Percentiles rank a stretch among this genome's conserved stretches.
These are phyloP conservation scores for Penicilliopsis zonata DNA, from an alignment of 495 filamentous ascomycete species.

Conservation along the genomic window DNA sequence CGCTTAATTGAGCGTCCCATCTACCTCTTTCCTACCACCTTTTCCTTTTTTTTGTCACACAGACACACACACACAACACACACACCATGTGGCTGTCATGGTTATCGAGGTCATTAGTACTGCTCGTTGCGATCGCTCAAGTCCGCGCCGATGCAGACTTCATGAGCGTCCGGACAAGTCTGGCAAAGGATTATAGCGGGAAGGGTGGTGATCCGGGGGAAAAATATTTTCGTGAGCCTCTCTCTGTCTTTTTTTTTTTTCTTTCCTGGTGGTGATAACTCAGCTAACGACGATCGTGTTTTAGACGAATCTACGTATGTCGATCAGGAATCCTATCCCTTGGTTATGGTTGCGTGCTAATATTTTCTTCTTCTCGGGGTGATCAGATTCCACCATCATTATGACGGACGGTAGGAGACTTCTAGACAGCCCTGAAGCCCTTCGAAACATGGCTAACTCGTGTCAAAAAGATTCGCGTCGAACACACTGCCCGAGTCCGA, in stretches of 20 bases:
- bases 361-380: too few relatives aligned
- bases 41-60: neutral
- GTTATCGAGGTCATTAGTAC: conserved; percentile 11
- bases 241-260: too few relatives aligned
- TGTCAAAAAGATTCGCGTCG: conserved; percentile 34
- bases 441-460: neutral
- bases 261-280: too few relatives aligned
- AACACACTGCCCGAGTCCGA: conserved; percentile 32
- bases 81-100: conserved; percentile 1
- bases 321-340: too few relatives aligned
- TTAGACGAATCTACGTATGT: conserved; percentile 46
- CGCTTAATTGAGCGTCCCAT: too few relatives aligned
- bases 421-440: neutral
- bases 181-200: conserved; percentile 36
- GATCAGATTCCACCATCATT: conserved; percentile 46
- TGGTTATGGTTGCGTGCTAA: neutral
- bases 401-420: conserved; percentile 42
- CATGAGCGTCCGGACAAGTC: conserved; percentile 26
- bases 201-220: conserved; percentile 28
- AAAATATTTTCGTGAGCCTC: conserved; percentile 51
- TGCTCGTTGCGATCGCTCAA: conserved; percentile 6
- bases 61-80: too few relatives aligned
- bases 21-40: too few relatives aligned
- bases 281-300: too few relatives aligned
- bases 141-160: conserved; percentile 21